Base-by-base conservation (phyloP, 192 early-diverging fungal genomes). In the Coemansia nantahalensis region DNA sequence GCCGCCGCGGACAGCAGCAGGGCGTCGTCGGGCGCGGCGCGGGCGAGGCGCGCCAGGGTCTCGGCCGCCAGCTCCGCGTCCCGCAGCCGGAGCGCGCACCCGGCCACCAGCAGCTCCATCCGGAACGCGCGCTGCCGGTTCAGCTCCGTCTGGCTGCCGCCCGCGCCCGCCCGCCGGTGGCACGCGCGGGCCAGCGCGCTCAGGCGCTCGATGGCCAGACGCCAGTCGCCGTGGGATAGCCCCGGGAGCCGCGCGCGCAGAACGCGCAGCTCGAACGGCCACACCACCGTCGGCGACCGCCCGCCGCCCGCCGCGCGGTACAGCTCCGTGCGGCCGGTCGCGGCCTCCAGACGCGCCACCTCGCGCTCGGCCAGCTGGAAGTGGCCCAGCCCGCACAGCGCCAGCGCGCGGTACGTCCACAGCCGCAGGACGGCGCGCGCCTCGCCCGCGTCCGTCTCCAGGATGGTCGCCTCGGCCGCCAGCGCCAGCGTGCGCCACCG, bases 181-280 rank as follows among this genome's bases (percentile, higher is more conserved):
- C 65, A 76, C 9, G 48, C 66, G 12, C 73, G 56, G 6, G 39
- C 19, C 33, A 76, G 39, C 10, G 61, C 49, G 9, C 54, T 50
- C 15, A 68, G 53, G 0, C 60, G 51, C 16, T 63, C 60, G n/a
- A 53, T 33, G 3, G 52, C 35, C 21, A 24, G 8, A 0, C 17
- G n/a, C 56, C 56, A 60, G 31, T 46, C 50, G 13, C 38, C 49
- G 5, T 35, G n/a, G 1, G 55, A 48, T 37, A 54, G 5, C 0
- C 56, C 66, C 0, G 73, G 54, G 1, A 49, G 15, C 40, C 33
- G 55, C n/a, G 74, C 74, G 0, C 74, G 28, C 32, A 77, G 16
- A 11, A 70, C 31, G 0, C 74, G 57, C 31, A 77, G 51, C 47
- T 65, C 74, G 19, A 68, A 65, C 52, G 74, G 74, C 74, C 74